Conservation (phyloP, 2,329 filamentous ascomycete species). For the Sporothrix humicola region DNA sequence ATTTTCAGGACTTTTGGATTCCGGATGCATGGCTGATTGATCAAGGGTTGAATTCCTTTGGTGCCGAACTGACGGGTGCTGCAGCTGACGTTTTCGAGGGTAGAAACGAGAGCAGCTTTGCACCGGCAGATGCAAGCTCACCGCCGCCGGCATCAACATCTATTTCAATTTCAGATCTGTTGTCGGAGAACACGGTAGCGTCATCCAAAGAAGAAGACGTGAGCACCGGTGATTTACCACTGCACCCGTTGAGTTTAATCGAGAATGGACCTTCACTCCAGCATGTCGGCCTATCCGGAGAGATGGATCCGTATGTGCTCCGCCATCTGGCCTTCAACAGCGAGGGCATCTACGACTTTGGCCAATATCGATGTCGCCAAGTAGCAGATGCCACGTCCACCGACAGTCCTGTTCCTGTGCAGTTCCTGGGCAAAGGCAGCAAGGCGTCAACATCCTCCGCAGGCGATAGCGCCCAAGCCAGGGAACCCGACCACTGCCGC, state of each 20-base stretch:
- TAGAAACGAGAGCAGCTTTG: too few relatives aligned
- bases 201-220: too few relatives aligned
- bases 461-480: too few relatives aligned
- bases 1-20: conserved; percentile 14
- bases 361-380: conserved; percentile 14
- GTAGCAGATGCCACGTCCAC: not conserved
- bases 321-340: not conserved
- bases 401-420: not conserved
- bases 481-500: not conserved
- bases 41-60: not conserved
- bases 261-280: not conserved
- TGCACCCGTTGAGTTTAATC: not conserved
- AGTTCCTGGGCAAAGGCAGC: not conserved
- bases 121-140: too few relatives aligned
- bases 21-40: not conserved
- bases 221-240: too few relatives aligned
- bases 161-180: too few relatives aligned
- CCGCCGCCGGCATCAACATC: too few relatives aligned
- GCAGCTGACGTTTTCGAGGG: too few relatives aligned
- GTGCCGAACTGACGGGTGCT: too few relatives aligned
- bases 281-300: not conserved
- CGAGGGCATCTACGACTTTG: conserved; percentile 14
- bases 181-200: too few relatives aligned
- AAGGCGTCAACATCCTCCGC: not conserved
- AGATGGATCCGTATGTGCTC: conserved; percentile 16